Evolutionary conservation across 352 stramenopile genomes (phyloP).

Genomic region (Phytophthora pini): DNA sequence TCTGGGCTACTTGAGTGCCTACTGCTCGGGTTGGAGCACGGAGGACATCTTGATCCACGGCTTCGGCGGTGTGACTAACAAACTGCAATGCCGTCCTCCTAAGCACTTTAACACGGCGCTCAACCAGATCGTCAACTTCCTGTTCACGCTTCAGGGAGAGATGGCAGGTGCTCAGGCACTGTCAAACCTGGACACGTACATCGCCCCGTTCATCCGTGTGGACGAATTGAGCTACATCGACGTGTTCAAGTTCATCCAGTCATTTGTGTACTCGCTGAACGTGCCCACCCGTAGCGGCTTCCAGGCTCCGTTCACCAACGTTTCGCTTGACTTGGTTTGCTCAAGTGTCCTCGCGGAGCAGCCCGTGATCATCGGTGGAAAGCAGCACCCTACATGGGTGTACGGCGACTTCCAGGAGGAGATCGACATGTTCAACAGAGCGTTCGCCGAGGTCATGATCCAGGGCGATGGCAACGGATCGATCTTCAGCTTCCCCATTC

Average conservation of each 20-base stretch:
- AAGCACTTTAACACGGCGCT: slow-evolving; percentile 41
- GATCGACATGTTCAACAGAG: slow-evolving; percentile 43
- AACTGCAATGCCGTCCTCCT: slow-evolving; percentile 35
- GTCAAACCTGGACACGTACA: slow-evolving; percentile 40
- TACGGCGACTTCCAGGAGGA: slow-evolving; percentile 40
- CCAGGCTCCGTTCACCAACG: slow-evolving; percentile 40
- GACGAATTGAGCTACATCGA: slow-evolving; percentile 37
- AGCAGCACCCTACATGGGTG: slow-evolving; percentile 34
- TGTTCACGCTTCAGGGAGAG: slow-evolving; percentile 40
- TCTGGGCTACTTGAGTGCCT: slow-evolving; percentile 35
- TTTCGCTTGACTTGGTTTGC: slow-evolving; percentile 38
- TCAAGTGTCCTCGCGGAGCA: slow-evolving; percentile 29
- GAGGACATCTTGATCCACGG: slow-evolving; percentile 39
- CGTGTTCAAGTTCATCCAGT: slow-evolving; percentile 43
- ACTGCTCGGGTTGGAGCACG: slow-evolving; percentile 40
- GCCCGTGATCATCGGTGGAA: slow-evolving; percentile 36
- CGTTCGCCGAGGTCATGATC: slow-evolving; percentile 42
- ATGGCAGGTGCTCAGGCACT: slow-evolving; percentile 40
- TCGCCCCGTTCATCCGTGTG: slow-evolving; percentile 39
- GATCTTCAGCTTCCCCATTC: slow-evolving; percentile 47
- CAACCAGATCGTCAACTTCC: slow-evolving; percentile 44
- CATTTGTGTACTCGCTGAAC: slow-evolving; percentile 41
- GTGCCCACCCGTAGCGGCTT: slow-evolving; percentile 36
- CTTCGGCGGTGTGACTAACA: slow-evolving; percentile 40
- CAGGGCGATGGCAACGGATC: slow-evolving; percentile 37